phyloP scores from a whole-genome alignment of 2,329 filamentous ascomycete species.

The Verticillium nubilum region DNA sequence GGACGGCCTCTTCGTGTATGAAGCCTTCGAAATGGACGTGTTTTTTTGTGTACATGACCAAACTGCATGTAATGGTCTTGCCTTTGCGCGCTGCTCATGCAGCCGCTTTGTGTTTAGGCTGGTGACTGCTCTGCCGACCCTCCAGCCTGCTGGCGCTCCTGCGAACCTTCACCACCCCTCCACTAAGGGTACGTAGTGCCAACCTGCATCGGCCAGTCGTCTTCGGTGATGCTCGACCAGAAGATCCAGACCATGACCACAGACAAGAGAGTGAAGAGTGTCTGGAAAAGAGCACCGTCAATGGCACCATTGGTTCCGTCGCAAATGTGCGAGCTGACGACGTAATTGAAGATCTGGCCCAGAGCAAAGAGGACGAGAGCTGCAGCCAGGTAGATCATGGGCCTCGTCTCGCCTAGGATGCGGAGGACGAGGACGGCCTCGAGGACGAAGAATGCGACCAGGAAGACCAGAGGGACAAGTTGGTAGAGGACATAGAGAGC shows the following conservation, averaged over 20 bases:
- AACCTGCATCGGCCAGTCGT: slow-evolving; percentile 77
- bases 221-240: slow-evolving; percentile 98
- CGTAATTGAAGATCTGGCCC: slow-evolving; percentile 94
- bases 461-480: slow-evolving; percentile 79
- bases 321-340: slow-evolving; percentile 87
- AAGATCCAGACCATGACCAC: slow-evolving; percentile 87
- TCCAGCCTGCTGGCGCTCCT: neutral
- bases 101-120: neutral
- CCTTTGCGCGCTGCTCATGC: neutral
- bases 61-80: neutral
- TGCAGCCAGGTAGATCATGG: slow-evolving; percentile 80
- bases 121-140: neutral
- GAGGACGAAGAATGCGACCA: slow-evolving; percentile 81
- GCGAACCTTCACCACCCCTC: neutral
- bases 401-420: slow-evolving; percentile 80
- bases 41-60: neutral
- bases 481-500: slow-evolving; percentile 93
- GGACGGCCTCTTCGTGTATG: neutral
- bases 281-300: slow-evolving; percentile 89
- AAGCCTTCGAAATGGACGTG: neutral
- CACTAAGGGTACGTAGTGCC: slow-evolving; percentile 30
- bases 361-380: slow-evolving; percentile 81
- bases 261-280: slow-evolving; percentile 80
- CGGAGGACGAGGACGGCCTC: slow-evolving; percentile 79
- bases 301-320: slow-evolving; percentile 77